A percentile compares a stretch with the other conserved stretches of the same genome.
Evolutionary conservation across 108 stramenopile genomes (phyloP).

Genomic region (Mediolabrus comicus): DNA sequence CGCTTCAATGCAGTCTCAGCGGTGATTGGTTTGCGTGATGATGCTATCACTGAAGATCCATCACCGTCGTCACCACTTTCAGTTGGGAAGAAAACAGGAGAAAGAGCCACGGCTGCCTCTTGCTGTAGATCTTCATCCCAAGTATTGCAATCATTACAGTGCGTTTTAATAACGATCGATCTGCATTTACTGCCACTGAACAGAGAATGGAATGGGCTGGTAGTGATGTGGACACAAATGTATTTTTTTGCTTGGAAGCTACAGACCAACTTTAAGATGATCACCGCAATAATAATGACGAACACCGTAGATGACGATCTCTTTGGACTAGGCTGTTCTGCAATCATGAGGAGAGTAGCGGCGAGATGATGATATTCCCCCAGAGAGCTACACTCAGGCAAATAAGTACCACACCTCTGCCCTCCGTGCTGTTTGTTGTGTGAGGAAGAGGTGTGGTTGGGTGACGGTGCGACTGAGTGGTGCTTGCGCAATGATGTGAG

Average conservation of each 20-base stretch:
- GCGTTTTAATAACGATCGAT: neutral
- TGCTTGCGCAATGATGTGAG: too few relatives aligned
- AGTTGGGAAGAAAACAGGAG: constrained; percentile 38
- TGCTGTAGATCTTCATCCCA: constrained; percentile 21
- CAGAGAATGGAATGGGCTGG: neutral
- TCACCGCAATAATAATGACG: neutral
- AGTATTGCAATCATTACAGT: neutral
- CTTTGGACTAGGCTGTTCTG: neutral
- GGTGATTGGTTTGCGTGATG: constrained; percentile 15
- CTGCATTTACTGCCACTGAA: neutral
- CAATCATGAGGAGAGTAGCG: too few relatives aligned
- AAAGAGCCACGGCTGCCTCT: constrained; percentile 33
- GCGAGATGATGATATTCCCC: too few relatives aligned
- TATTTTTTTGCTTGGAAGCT: neutral
- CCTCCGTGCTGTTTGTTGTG: too few relatives aligned
- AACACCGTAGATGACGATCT: neutral
- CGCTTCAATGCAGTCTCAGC: constrained; percentile 36
- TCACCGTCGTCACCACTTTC: too few relatives aligned
- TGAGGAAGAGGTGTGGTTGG: too few relatives aligned
- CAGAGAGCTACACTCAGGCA: too few relatives aligned
- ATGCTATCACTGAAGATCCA: neutral
- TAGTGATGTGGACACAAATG: neutral
- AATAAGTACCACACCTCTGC: too few relatives aligned
- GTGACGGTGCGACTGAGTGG: too few relatives aligned
- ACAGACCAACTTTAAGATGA: neutral